These are phyloP conservation scores for Capsella bursapastoris DNA, from an alignment of 345 rosid genomes.

Conservation along the genomic window DNA sequence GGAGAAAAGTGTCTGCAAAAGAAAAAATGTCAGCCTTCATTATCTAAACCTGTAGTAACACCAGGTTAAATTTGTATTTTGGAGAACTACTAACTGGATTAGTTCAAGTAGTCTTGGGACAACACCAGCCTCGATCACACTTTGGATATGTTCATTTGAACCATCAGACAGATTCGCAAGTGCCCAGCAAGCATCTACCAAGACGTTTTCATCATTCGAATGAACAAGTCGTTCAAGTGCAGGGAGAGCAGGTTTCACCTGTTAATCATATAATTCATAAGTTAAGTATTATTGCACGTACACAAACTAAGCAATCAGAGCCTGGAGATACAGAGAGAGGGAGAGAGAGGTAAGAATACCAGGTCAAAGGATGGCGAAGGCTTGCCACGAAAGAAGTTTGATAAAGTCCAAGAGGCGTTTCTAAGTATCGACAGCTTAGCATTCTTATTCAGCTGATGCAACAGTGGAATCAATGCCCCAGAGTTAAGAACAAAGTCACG, in stretches of 20 bases:
- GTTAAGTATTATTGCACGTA: not conserved
- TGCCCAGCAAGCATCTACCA: not conserved
- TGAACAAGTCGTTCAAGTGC: not conserved
- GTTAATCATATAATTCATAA: conserved; percentile 19
- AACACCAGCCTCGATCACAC: conserved; percentile 78
- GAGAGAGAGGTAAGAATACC: conserved; percentile 27
- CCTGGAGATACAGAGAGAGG: no score
- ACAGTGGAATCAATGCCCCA: conserved; percentile 59
- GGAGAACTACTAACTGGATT: conserved; percentile 57
- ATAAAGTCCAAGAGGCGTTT: conserved; percentile 67
- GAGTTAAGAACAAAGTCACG: conserved; percentile 62
- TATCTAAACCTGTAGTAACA: not conserved
- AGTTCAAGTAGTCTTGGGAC: conserved; percentile 75
- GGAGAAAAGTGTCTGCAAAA: conserved; percentile 60
- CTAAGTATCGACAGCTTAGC: conserved; percentile 63
- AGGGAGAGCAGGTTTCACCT: conserved; percentile 44
- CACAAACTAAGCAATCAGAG: not conserved
- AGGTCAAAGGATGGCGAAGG: conserved; percentile 65
- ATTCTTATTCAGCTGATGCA: conserved; percentile 56
- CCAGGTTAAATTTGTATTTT: not conserved
- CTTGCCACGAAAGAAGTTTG: conserved; percentile 65
- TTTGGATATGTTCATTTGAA: conserved; percentile 75
- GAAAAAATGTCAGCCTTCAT: conserved; percentile 52
- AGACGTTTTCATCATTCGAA: not conserved
- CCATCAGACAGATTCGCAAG: conserved; percentile 73